Base-by-base conservation (phyloP, 2,329 filamentous ascomycete species). In the Apiospora phragmitis region DNA sequence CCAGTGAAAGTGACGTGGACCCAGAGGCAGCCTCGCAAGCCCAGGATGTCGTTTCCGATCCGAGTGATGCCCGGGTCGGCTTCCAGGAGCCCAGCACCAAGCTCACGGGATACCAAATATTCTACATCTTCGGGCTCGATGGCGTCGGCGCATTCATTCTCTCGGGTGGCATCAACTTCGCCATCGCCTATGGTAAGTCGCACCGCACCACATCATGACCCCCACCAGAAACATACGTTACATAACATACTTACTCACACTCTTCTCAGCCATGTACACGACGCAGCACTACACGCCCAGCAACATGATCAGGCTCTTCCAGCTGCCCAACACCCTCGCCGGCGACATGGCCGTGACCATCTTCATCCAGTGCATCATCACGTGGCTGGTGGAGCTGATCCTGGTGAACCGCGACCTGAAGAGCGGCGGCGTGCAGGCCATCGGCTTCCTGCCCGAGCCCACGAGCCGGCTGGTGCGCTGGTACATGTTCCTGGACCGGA, bases 111-210 rank as follows among this genome's bases (percentile, higher is more conserved):
- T 82, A 84, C 70, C 86, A 88, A 72, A 71, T 83, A 26, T 82
- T 87, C 70, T 88, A 88, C 76, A 79, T 88, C 18, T 83, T 87
- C 65, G 74, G 83, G 1, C 74, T 86, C 3, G 83, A 87, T 70
- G 86, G 85, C 4, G 35, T 88, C 43, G 83, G 83, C 18, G 84
- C 84, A 12, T 81, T 83, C 72, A 67, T 84, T n/a, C 62, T 88
- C 2, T 86, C 85, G 0, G 86, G 83, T 0, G 85, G 79, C 29
- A 84, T 88, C 72, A 88, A 88, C 77, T 87, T 88, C 75, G 83
- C 81, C 62, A 81, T 88, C 70, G 86, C 85, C 21, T 88, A 86
- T 72, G 83, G 85, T 87, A 74, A 70, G 79, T 76, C 6, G 21
- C 11, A 55, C 49, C 12, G 12, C 66, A 45, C 18, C 42, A 45